Base-by-base conservation (phyloP, 257 asterid genomes). In the Gentiana straminea region DNA sequence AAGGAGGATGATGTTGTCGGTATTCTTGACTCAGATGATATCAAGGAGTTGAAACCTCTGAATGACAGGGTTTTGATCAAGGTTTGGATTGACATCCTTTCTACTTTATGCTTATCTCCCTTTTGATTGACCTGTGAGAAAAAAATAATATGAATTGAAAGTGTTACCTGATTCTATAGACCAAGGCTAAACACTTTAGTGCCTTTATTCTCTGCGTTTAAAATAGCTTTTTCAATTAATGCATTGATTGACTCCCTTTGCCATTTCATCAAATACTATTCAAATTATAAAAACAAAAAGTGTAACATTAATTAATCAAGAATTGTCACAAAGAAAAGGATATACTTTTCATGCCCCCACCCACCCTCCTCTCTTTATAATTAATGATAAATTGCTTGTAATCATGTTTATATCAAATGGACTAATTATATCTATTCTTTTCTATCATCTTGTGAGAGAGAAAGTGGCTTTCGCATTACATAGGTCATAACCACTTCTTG, bases 1-100 rank as follows among this genome's bases (percentile, higher is more conserved):
- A 92, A 81, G 77, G 99, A 92, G 74, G 99, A 92, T 70, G 99
- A 92, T 57, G 77, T 92, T 67, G 85, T 88, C 51, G 99, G 97
- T 58, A 68, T 63, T 60, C 94, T 92, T 59, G 95, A 85, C 24
- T 76, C 94, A 1, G 97, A 92, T 38, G 99, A 92, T 32, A 64
- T 85, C 8, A 88, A 88, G 70, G 94, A 92, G 61, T 43, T 92
- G 84, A 82, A 83, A 66, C 99, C 97, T 8, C 67, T 92, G 60
- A 88, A 88, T 64, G 97, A 92, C 66, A 72, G 97, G 76, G 95
- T 92, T 48, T 78, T 92, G 53, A 85, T 92, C 34, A 81, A 85
- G 95, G 99, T 90, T 47, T 43, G 59, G 58, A 39, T 15, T 49
- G 4, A 24, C 24, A 24, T 24, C 24, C 3, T 53, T 5, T 65